Base-by-base conservation (phyloP, 2,329 filamentous ascomycete genomes). In the Simplicillium sp. region DNA sequence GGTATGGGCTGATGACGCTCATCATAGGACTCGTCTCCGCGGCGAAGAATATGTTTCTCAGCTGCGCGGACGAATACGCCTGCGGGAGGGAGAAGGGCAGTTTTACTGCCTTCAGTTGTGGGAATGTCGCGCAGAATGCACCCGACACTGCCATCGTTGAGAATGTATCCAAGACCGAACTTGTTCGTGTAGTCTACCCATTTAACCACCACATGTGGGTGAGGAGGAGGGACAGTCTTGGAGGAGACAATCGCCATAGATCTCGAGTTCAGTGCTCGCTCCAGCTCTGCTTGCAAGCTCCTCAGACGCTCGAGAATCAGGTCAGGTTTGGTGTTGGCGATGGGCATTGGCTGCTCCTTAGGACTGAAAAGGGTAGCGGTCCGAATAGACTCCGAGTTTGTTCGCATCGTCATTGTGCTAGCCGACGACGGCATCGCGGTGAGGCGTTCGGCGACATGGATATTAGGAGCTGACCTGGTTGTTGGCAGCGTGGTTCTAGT, bases 171-270 rank as follows among this genome's bases (percentile, higher is more conserved):
- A 13, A 92, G 71, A 11, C 86, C 86, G 57, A 88, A 87, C 57
- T 88, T 88, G 60, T 88, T 87, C 44, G 84, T 87, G 59, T 92
- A 92, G 57, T 92, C 86, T 7, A 92, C 86, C 86, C 86, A 92
- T 55, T 89, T 87, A 11, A 82, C 75, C 11, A 82, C 78, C 35
- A 82, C 75, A 54, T 80, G 63, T 54, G 82, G 72, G 55, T 82
- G 59, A 46, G 79, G 54, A 55, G 73, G 65, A 41, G 71, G 58
- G 46, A 70, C 61, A 43, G 71, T 65, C 60, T 76, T 73, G 9
- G 73, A 65, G 0, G 69, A 71, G 37, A 80, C 64, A 40, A 79
- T 67, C 15, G 77, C 77, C 69, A 77, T 80, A 1, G 76, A 69
- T 52, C 79, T 70, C 32, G 78, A 68, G 49, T 82, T 82, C 7